These are phyloP conservation scores for Fraxinus quadrangulata DNA, from an alignment of 257 asterid species.

Conservation along the genomic window DNA sequence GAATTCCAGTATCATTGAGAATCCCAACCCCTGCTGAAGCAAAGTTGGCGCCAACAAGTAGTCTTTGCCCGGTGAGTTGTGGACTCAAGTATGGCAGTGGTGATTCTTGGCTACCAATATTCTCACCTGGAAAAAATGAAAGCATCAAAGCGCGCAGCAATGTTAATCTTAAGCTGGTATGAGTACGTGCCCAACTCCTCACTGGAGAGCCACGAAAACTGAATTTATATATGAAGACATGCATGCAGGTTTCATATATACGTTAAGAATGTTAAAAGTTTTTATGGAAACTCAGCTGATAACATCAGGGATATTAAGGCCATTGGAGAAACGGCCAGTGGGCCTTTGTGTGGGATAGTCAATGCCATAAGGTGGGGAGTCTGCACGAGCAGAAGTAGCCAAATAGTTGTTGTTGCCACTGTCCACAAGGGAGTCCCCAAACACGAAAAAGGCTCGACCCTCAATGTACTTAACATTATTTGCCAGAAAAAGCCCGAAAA, in stretches of 20 bases:
- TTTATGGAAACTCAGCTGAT: conserved; percentile 44
- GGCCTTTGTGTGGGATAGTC: conserved; percentile 55
- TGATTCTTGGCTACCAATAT: conserved; percentile 50
- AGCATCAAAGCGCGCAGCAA: neutral
- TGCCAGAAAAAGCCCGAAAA: conserved; percentile 25
- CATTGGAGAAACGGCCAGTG: conserved; percentile 71
- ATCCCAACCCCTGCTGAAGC: conserved; percentile 85
- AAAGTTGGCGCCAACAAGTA: conserved; percentile 66
- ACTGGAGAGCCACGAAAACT: neutral
- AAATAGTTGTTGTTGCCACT: conserved; percentile 65
- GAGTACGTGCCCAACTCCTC: neutral
- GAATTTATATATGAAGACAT: neutral
- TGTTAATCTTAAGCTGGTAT: neutral
- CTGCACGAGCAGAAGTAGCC: conserved; percentile 65
- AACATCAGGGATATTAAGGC: conserved; percentile 59
- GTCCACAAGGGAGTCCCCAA: conserved; percentile 69
- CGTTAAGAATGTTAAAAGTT: neutral
- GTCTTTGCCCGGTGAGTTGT: conserved; percentile 40
- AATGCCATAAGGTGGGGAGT: conserved; percentile 62
- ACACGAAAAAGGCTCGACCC: conserved; percentile 53
- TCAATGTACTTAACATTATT: conserved; percentile 20
- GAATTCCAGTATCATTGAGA: conserved; percentile 68
- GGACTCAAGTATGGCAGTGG: conserved; percentile 63
- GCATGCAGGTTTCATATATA: neutral
- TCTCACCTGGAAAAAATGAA: conserved; percentile 39